phyloP scores from a whole-genome alignment of 345 rosid species.

The Psidium friedrichsthalianum region DNA sequence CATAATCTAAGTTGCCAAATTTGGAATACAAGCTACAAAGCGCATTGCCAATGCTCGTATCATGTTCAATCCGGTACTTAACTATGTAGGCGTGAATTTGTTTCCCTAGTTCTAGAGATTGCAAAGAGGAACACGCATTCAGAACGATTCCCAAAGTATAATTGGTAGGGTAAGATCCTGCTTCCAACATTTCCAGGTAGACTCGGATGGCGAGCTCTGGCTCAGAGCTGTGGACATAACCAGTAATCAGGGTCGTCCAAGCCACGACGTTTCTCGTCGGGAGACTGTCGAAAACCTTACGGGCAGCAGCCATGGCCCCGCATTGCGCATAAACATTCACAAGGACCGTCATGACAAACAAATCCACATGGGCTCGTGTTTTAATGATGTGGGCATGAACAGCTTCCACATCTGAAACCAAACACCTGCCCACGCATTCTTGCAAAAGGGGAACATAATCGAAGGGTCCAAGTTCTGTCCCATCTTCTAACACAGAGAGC shows the following conservation, averaged over 20 bases:
- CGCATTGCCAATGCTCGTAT: constrained; percentile 46
- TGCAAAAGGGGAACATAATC: constrained; percentile 32
- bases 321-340: constrained; percentile 42
- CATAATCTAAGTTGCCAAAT: constrained; percentile 23
- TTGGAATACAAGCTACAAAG: constrained; percentile 49
- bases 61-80: constrained; percentile 28
- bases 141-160: constrained; percentile 31
- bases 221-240: constrained; percentile 33
- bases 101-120: constrained; percentile 23
- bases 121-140: constrained; percentile 33
- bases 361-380: constrained; percentile 22
- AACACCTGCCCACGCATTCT: constrained; percentile 30
- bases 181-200: constrained; percentile 30
- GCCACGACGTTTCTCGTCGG: constrained; percentile 19
- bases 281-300: constrained; percentile 20
- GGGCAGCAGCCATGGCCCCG: constrained; percentile 26
- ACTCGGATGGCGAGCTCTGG: constrained; percentile 25
- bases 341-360: constrained; percentile 26
- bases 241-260: constrained; percentile 41
- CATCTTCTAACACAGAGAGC: constrained; percentile 15
- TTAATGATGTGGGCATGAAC: constrained; percentile 44
- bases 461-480: constrained; percentile 11
- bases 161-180: constrained; percentile 34
- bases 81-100: constrained; percentile 43
- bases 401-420: constrained; percentile 14